Percentiles rank a stretch among this genome's conserved stretches.
Evolutionary conservation across 257 asterid genomes (phyloP).

Genomic region (Primulina huaijiensis): DNA sequence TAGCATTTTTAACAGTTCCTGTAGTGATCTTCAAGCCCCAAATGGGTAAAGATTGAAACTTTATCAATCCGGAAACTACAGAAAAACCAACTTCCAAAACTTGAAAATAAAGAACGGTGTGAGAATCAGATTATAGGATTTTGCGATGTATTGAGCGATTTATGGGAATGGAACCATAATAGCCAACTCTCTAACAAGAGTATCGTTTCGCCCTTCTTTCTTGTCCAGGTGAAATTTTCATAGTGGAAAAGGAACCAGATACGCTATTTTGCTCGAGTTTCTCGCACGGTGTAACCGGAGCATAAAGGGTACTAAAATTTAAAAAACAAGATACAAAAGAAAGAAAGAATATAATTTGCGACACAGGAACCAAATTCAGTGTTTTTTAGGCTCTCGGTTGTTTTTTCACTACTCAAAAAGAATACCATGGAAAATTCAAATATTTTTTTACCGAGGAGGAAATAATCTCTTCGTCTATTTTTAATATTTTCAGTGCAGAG

Average conservation of each 20-base stretch:
- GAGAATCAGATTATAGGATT: neutral
- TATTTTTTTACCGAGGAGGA: too few relatives aligned
- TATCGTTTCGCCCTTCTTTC: neutral
- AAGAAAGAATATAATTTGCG: too few relatives aligned
- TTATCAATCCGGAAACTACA: neutral
- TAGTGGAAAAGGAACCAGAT: neutral
- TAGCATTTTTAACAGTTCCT: conserved; percentile 22
- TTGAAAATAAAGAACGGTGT: too few relatives aligned
- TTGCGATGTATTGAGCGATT: neutral
- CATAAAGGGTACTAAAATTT: too few relatives aligned
- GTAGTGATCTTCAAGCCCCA: conserved; percentile 40
- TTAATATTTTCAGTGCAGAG: too few relatives aligned
- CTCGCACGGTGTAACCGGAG: too few relatives aligned
- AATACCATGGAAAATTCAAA: too few relatives aligned
- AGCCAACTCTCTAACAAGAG: neutral
- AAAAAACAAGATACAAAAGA: too few relatives aligned
- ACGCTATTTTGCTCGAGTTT: neutral
- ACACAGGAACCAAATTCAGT: too few relatives aligned
- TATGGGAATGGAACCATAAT: neutral
- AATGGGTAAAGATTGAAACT: conserved; percentile 27
- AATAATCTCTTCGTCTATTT: too few relatives aligned
- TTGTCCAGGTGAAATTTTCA: neutral
- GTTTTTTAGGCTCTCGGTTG: too few relatives aligned
- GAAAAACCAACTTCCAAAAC: neutral
- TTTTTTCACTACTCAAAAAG: too few relatives aligned